Evolutionary conservation across 805 yeast genomes (phyloP).

Genomic region (Kazachstania viticola): DNA sequence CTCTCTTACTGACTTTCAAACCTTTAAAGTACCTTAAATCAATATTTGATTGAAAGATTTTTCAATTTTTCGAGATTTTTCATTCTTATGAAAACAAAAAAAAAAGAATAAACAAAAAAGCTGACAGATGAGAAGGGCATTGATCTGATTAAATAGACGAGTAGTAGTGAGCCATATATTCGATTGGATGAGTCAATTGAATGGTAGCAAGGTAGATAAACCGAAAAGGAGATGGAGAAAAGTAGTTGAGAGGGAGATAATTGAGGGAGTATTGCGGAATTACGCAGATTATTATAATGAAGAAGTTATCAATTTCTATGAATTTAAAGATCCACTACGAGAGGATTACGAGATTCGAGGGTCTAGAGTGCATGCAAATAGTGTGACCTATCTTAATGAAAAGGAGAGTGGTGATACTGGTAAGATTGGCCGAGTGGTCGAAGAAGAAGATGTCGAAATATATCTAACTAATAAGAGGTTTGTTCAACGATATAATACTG

Average conservation of each 20-base stretch:
- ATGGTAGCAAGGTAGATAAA: background rate
- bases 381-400: too few relatives aligned
- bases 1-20: too few relatives aligned
- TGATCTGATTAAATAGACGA: too few relatives aligned
- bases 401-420: conserved; percentile 2
- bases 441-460: background rate
- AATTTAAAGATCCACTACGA: background rate
- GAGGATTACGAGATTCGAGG: conserved; percentile 5
- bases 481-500: conserved; percentile 3
- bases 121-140: too few relatives aligned
- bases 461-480: background rate
- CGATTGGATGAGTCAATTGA: background rate
- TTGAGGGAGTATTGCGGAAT: too few relatives aligned
- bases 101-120: too few relatives aligned
- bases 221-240: background rate
- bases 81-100: too few relatives aligned
- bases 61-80: too few relatives aligned
- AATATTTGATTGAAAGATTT: too few relatives aligned
- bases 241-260: background rate
- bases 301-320: conserved; percentile 3
- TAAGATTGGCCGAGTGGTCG: background rate
- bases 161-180: too few relatives aligned
- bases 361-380: conserved; percentile 2
- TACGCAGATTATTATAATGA: conserved; percentile 4
- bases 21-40: too few relatives aligned